Conservation (phyloP, 805 yeast genomes). For the Starmerella vitae region DNA sequence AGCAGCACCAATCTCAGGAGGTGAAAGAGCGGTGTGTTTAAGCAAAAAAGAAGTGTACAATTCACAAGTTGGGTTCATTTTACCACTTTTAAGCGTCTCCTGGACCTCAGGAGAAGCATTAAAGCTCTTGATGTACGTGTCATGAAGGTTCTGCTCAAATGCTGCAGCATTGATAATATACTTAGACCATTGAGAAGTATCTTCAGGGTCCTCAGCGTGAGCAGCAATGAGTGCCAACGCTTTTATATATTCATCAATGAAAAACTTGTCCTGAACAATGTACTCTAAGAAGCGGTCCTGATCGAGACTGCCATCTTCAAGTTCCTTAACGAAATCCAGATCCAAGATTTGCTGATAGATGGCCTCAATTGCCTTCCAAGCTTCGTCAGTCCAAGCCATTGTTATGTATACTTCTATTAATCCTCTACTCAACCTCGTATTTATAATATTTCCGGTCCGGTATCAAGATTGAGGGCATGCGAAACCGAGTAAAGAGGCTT, state of each 20-base stretch:
- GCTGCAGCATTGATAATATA: conserved; percentile 10
- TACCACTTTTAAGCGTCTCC: neutral
- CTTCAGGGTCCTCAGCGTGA: conserved; percentile 5
- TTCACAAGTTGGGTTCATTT: conserved; percentile 15
- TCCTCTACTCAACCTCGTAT: neutral
- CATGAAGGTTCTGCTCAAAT: conserved; percentile 17
- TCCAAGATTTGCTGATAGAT: conserved; percentile 13
- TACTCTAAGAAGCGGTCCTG: conserved; percentile 11
- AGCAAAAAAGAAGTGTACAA: conserved; percentile 16
- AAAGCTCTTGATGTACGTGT: conserved; percentile 5
- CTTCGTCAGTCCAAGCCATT: conserved; percentile 19
- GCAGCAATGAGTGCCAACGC: conserved; percentile 15
- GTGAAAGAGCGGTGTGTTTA: conserved; percentile 12
- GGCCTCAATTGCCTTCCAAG: conserved; percentile 14
- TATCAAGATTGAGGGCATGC: neutral
- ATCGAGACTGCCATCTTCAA: conserved; percentile 16
- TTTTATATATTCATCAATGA: conserved; percentile 15
- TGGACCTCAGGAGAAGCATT: neutral
- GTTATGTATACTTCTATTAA: neutral
- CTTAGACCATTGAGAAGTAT: conserved; percentile 7
- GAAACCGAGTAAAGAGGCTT: no score
- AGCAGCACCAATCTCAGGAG: conserved; percentile 18
- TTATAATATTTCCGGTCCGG: neutral
- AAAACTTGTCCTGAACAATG: conserved; percentile 18
- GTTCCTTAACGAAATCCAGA: conserved; percentile 12